Conservation (phyloP, 2,329 filamentous ascomycete species). For the Aspergillus floridensis region DNA sequence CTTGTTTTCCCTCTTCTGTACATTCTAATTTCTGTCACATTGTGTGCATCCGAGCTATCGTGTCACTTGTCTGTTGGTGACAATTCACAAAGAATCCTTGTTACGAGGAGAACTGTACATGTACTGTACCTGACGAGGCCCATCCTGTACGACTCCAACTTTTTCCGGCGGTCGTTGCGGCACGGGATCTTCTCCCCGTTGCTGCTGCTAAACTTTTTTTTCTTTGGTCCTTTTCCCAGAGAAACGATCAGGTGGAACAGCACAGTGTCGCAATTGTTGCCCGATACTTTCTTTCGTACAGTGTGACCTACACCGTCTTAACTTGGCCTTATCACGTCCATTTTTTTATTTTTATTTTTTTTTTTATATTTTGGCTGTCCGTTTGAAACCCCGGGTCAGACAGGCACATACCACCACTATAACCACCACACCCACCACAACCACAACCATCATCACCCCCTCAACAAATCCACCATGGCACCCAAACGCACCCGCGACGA, state of each 20-base stretch:
- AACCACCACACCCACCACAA: background rate
- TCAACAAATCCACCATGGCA: constrained; percentile 50
- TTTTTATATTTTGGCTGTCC: too few species aligned
- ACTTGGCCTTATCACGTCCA: background rate
- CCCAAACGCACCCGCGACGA: constrained; percentile 56
- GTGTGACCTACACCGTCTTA: background rate
- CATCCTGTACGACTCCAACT: background rate
- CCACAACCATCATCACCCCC: too few species aligned
- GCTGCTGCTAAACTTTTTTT: background rate
- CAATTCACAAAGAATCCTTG: constrained; percentile 3
- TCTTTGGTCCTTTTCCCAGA: background rate
- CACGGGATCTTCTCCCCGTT: background rate
- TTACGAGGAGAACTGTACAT: background rate
- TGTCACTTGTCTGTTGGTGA: background rate
- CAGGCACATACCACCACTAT: background rate
- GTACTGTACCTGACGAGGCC: background rate
- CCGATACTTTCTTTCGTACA: constrained; percentile 5
- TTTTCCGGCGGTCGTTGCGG: background rate
- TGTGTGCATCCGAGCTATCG: background rate
- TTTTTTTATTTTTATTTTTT: too few species aligned
- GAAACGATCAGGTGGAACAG: background rate
- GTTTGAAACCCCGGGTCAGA: background rate
- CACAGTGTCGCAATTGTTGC: constrained; percentile 6
- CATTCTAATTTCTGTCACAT: background rate
- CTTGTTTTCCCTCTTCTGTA: background rate